Evolutionary conservation across 257 asterid species (phyloP).

Genomic region (Gardenia jasminoides): DNA sequence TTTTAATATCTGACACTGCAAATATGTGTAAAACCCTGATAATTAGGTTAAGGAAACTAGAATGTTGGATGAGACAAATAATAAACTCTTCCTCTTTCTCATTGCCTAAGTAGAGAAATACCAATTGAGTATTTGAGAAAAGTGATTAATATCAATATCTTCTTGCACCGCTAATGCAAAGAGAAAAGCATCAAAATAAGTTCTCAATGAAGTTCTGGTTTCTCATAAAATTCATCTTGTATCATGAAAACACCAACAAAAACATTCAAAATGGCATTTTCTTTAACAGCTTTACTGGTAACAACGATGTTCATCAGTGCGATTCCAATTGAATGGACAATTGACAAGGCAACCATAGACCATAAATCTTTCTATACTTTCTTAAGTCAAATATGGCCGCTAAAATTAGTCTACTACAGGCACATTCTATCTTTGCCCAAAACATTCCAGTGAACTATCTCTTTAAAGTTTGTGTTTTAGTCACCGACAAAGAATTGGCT

Average conservation of each 20-base stretch:
- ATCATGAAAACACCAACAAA: not conserved
- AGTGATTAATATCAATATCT: no score
- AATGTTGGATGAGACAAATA: not conserved
- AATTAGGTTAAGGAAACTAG: not conserved
- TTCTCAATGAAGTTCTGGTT: no score
- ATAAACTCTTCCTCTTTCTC: not conserved
- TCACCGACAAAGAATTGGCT: not conserved
- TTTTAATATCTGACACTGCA: not conserved
- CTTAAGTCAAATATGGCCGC: not conserved
- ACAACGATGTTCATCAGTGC: no score
- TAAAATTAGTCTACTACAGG: not conserved
- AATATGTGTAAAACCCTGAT: slow-evolving; percentile 9
- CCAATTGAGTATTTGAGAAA: not conserved
- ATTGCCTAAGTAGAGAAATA: no score
- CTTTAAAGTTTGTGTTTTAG: not conserved
- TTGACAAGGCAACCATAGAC: not conserved
- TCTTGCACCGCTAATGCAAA: not conserved
- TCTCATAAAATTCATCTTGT: not conserved
- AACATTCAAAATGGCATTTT: not conserved
- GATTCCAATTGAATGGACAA: not conserved
- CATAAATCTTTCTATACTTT: not conserved
- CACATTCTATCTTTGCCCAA: not conserved
- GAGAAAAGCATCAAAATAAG: no score
- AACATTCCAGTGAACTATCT: not conserved
- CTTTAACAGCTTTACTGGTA: not conserved